Evolutionary conservation across 2,329 filamentous ascomycete genomes (phyloP).

Genomic region (Metarhizium robertsii): DNA sequence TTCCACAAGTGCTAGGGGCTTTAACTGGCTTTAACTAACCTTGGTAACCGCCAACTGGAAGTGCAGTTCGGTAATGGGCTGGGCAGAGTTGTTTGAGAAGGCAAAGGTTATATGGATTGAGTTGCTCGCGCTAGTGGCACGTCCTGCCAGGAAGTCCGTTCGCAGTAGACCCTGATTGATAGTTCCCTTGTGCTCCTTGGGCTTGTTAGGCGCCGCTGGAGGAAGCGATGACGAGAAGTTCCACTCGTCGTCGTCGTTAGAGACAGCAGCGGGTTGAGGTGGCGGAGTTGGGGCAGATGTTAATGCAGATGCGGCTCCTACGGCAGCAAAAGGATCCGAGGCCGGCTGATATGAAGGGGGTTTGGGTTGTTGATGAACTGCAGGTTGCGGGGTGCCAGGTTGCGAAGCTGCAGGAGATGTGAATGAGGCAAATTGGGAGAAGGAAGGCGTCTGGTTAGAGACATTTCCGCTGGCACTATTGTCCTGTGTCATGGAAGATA

Average conservation of each 20-base stretch:
- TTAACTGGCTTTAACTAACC: slow-evolving; percentile 36
- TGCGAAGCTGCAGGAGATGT: slow-evolving; percentile 42
- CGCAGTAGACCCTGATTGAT: slow-evolving; percentile 63
- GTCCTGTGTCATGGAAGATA: slow-evolving; percentile 54
- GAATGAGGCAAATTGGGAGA: slow-evolving; percentile 47
- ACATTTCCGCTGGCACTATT: slow-evolving; percentile 44
- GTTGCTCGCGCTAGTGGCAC: slow-evolving; percentile 42
- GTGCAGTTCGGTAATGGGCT: slow-evolving; percentile 68
- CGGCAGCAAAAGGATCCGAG: slow-evolving; percentile 44
- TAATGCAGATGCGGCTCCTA: slow-evolving; percentile 23
- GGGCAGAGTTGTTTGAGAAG: slow-evolving; percentile 74
- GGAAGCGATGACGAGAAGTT: slow-evolving; percentile 83
- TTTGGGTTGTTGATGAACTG: slow-evolving; percentile 35
- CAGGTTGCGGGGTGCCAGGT: slow-evolving; percentile 43
- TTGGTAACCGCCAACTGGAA: slow-evolving; percentile 93
- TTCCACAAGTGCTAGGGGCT: not conserved
- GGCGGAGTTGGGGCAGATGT: slow-evolving; percentile 14
- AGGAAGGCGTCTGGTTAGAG: slow-evolving; percentile 34
- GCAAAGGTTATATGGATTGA: slow-evolving; percentile 62
- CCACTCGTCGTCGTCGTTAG: slow-evolving; percentile 83
- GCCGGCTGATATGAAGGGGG: slow-evolving; percentile 30
- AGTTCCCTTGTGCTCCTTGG: slow-evolving; percentile 52
- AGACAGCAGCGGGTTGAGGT: slow-evolving; percentile 16
- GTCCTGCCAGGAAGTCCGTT: slow-evolving; percentile 63
- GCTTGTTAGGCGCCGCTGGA: slow-evolving; percentile 39